Evolutionary conservation across 352 stramenopile species (phyloP).

Genomic region (Thalassiosira exigua): DNA sequence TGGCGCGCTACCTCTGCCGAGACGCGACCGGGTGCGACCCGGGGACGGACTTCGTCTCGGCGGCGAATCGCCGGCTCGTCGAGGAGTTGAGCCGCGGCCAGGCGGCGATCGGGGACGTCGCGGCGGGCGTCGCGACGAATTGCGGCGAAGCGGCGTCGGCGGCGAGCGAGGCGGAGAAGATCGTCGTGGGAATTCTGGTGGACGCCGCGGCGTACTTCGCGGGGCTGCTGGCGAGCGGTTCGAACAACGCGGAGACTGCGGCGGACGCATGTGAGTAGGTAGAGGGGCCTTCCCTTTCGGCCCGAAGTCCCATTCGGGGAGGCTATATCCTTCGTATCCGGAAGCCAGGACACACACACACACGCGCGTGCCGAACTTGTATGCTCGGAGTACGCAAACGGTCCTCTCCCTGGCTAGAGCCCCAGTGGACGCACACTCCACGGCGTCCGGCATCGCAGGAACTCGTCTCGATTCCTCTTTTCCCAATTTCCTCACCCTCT

Average conservation of each 20-base stretch:
- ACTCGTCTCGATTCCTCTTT: no score
- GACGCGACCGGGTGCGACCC: slow-evolving; percentile 14
- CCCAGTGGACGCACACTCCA: no score
- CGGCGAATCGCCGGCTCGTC: slow-evolving; percentile 39
- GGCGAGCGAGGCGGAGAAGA: slow-evolving; percentile 23
- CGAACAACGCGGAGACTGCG: slow-evolving; percentile 31
- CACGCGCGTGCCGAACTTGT: no score
- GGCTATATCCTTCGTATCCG: no score
- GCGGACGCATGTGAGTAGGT: slow-evolving; percentile 27
- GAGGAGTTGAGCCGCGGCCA: no score
- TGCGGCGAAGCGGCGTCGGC: slow-evolving; percentile 22
- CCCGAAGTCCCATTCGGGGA: no score
- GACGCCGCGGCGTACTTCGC: slow-evolving; percentile 53
- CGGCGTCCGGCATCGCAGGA: no score
- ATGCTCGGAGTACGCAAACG: no score
- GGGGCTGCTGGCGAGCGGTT: slow-evolving; percentile 24
- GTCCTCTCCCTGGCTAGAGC: no score
- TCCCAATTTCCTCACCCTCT: background rate
- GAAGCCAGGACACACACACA: no score
- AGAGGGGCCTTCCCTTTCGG: no score
- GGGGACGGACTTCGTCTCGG: slow-evolving; percentile 1
- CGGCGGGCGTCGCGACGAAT: background rate
- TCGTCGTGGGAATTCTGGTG: slow-evolving; percentile 47
- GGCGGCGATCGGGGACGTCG: slow-evolving; percentile 13
- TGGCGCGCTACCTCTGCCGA: slow-evolving; percentile 34